phyloP scores from a whole-genome alignment of 2,329 filamentous ascomycete species.

The Gnomoniopsis smithogilvyi region DNA sequence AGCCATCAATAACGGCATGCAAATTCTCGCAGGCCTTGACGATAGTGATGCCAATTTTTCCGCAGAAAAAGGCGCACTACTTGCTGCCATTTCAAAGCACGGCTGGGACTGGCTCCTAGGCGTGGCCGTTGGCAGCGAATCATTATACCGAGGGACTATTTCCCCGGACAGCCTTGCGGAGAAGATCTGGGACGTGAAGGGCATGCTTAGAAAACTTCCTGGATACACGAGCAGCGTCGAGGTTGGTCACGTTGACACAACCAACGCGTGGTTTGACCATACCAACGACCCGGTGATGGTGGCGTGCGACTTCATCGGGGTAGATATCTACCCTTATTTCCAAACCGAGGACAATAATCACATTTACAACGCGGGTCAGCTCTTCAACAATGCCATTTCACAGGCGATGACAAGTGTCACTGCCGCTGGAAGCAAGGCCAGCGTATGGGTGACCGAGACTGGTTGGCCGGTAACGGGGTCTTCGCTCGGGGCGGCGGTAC shows the following conservation, averaged over 20 bases:
- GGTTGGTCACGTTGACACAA: conserved; percentile 86
- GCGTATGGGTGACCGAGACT: conserved; percentile 82
- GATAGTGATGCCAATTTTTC: conserved; percentile 59
- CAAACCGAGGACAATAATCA: conserved; percentile 65
- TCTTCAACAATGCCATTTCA: conserved; percentile 66
- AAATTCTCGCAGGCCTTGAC: conserved; percentile 81
- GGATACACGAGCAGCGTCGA: conserved; percentile 34
- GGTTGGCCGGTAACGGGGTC: conserved; percentile 78
- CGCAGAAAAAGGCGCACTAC: conserved; percentile 73
- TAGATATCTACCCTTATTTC: conserved; percentile 85
- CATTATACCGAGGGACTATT: conserved; percentile 76
- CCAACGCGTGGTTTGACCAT: conserved; percentile 73
- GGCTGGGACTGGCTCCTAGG: conserved; percentile 69
- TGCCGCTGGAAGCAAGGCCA: conserved; percentile 60
- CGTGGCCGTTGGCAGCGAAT: conserved; percentile 84
- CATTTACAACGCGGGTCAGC: conserved; percentile 60
- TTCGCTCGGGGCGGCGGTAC: conserved; percentile 57
- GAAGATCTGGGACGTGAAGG: conserved; percentile 69
- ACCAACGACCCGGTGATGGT: conserved; percentile 69
- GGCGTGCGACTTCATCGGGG: conserved; percentile 73
- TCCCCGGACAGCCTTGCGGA: conserved; percentile 48
- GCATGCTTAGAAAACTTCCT: conserved; percentile 60
- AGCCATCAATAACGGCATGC: conserved; percentile 75
- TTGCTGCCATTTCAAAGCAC: conserved; percentile 65
- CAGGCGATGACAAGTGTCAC: conserved; percentile 44